Percentiles rank a stretch among this genome's conserved stretches.
Conservation (phyloP, 345 rosid genomes). For the Eucalyptus curtisii region DNA sequence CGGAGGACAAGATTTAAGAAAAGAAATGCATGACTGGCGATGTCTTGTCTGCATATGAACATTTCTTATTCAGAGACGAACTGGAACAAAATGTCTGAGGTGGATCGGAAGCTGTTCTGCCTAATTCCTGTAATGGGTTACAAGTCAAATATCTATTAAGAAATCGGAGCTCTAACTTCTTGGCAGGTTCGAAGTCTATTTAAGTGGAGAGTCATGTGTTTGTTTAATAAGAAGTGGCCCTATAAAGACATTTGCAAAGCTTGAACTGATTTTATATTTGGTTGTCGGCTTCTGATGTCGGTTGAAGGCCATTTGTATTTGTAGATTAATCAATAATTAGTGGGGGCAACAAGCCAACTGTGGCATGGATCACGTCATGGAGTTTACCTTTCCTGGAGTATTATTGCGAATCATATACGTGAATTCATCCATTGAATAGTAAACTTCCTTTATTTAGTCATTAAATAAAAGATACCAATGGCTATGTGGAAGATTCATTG, state of each 20-base stretch:
- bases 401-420: not conserved
- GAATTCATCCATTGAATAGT: not conserved
- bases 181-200: not conserved
- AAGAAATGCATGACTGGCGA: not conserved
- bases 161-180: not conserved
- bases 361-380: not conserved
- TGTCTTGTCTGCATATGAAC: not conserved
- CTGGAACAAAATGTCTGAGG: not conserved
- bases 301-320: not conserved
- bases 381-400: not conserved
- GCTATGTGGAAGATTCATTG: not conserved
- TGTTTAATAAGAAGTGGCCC: not conserved
- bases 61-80: not conserved
- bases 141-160: not conserved
- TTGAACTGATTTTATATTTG: not conserved
- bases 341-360: conserved; percentile 1
- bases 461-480: not conserved
- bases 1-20: not conserved
- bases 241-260: not conserved
- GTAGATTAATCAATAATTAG: not conserved
- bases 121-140: not conserved
- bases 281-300: not conserved
- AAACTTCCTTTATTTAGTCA: not conserved
- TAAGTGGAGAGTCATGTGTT: not conserved
- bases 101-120: not conserved